Evolutionary conservation across 768 basidiomycete genomes (phyloP), one percentile per base, ranked within the genome.

Genomic region (Mycena venus): DNA sequence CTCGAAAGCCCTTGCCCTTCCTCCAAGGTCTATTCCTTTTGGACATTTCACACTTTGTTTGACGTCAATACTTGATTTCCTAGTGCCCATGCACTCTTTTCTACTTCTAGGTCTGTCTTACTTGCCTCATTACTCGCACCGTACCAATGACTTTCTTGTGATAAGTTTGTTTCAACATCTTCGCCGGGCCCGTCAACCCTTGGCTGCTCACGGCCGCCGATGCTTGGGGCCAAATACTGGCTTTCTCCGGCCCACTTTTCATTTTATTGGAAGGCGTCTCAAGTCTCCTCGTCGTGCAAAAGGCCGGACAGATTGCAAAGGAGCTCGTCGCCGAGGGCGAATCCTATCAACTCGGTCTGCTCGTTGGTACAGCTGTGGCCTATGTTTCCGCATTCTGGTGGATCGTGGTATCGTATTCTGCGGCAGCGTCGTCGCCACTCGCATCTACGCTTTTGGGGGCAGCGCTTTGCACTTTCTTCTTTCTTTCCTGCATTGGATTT

Each of bases 401-500:
- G 94, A 95, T 96, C 78, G 93, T 95, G 49, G 85, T 88, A 93
- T 90, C 94, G 4, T 97, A 96, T 83, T 93, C 96, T 29, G 89
- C 93, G 3, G 94, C 94, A 8, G 94, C 96, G 7, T 90, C 92
- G 11, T 94, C 95, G 0, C 95, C 97, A 11, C 86, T 98, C 36
- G 94, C 96, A 12, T 95, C 97, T 1, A 97, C 97, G 2, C 86
- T 99, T 12, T 87, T 99, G 21, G 97, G 97, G 3, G 94, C 93
- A 3, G 95, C 96, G 3, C 85, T 98, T 70, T 96, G 97, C 0
- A 92, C 96, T 12, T 93, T 98, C 80, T 83, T 98, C 34, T 99
- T 98, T 84, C 88, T 98, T 49, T 96, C 96, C 1, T 88, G 95
- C 77, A 98, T 99, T 75, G 97, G 97, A 8, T 97, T 99, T 82